Percentiles rank a stretch among this genome's conserved stretches.
phyloP scores from a whole-genome alignment of 768 basidiomycete genomes.

The Rhodocollybia butyracea region DNA sequence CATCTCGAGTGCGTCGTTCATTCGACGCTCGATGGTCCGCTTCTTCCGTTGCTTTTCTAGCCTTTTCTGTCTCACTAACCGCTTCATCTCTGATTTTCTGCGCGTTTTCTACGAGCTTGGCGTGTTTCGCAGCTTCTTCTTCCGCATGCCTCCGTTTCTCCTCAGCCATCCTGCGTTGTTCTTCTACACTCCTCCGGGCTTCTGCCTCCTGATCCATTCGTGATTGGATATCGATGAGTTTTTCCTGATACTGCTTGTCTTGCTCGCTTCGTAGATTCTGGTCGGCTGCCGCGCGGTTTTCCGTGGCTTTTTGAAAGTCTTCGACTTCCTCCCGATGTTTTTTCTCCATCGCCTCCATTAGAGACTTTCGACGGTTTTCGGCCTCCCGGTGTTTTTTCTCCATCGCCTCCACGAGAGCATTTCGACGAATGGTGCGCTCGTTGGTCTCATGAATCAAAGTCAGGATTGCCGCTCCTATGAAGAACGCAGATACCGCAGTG shows the following conservation, averaged over 20 bases:
- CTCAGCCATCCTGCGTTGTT: not conserved
- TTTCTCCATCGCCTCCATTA: too few species aligned
- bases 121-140: not conserved
- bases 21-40: not conserved
- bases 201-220: conserved; percentile 1
- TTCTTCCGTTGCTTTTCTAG: conserved; percentile 4
- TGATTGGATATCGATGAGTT: not conserved
- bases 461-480: too few species aligned
- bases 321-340: conserved; percentile 17
- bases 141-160: not conserved
- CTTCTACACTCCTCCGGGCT: not conserved
- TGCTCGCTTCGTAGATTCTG: not conserved
- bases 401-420: not conserved
- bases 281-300: not conserved
- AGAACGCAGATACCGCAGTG: too few species aligned
- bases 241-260: not conserved
- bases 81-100: conserved; percentile 3
- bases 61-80: not conserved
- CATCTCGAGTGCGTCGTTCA: not conserved
- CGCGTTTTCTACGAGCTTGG: not conserved
- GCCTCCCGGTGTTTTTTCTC: conserved; percentile 6
- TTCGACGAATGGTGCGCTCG: not conserved
- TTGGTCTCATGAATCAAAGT: conserved; percentile 2
- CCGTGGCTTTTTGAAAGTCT: not conserved
- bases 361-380: too few species aligned